Evolutionary conservation across 805 yeast species (phyloP).

Genomic region (Myxozyma geophila): DNA sequence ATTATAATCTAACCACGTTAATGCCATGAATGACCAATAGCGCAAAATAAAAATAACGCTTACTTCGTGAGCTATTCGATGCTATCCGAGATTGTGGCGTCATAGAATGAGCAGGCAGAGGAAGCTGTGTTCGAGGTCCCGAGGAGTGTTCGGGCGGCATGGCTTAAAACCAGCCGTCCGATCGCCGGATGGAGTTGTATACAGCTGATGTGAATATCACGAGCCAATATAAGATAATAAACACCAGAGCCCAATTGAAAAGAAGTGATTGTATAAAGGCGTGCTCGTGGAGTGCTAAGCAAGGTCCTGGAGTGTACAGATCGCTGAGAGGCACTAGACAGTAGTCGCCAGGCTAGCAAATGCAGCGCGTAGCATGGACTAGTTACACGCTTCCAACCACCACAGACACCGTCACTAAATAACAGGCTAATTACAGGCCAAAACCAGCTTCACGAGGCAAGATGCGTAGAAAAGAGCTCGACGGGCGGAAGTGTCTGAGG

Average conservation of each 20-base stretch:
- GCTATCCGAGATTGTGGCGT: neutral
- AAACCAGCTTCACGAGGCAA: neutral
- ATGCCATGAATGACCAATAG: neutral
- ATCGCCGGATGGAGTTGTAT: neutral
- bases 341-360: too few relatives aligned
- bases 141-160: neutral
- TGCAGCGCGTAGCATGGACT: too few relatives aligned
- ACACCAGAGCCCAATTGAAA: too few relatives aligned
- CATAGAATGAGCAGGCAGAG: neutral
- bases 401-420: too few relatives aligned
- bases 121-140: conserved; percentile 3
- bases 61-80: neutral
- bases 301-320: too few relatives aligned
- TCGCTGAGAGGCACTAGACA: too few relatives aligned
- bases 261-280: too few relatives aligned
- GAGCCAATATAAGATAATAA: neutral
- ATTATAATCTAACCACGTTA: neutral
- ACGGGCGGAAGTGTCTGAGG: neutral
- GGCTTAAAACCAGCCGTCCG: neutral
- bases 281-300: too few relatives aligned
- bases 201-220: neutral
- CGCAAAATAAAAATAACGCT: neutral
- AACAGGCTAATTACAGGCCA: neutral
- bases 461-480: neutral
- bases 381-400: too few relatives aligned